These are phyloP conservation scores for Hygrophorus pudorinus DNA, from an alignment of 768 basidiomycete genomes.

Conservation along the genomic window DNA sequence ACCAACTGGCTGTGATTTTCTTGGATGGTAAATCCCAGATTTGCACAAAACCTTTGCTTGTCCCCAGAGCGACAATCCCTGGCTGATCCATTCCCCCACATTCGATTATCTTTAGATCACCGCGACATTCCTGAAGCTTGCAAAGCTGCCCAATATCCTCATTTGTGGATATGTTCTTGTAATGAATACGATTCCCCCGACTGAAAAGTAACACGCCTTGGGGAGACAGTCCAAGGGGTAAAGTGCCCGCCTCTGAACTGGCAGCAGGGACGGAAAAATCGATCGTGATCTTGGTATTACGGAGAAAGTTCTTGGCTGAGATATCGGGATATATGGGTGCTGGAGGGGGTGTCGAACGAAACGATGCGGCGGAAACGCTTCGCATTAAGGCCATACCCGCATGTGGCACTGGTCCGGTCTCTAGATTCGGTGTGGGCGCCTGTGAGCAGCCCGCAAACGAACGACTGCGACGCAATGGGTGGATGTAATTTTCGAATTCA, in stretches of 20 bases:
- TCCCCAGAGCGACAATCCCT: conserved; percentile 48
- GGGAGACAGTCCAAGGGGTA: conserved; percentile 32
- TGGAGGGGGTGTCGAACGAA: conserved; percentile 6
- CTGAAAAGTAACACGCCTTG: conserved; percentile 38
- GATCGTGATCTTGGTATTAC: conserved; percentile 14
- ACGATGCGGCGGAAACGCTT: conserved; percentile 17
- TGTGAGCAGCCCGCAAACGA: conserved; percentile 15
- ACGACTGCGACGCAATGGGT: neutral
- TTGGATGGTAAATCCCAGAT: conserved; percentile 61
- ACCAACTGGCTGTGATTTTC: conserved; percentile 41
- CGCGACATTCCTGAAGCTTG: conserved; percentile 36
- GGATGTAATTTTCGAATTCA: neutral
- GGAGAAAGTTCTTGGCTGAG: conserved; percentile 18
- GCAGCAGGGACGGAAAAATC: conserved; percentile 20
- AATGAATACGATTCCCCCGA: conserved; percentile 45
- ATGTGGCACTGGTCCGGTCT: neutral
- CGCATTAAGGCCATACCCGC: conserved; percentile 14
- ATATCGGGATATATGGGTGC: conserved; percentile 10
- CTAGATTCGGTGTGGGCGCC: conserved; percentile 4
- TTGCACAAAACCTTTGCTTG: conserved; percentile 54
- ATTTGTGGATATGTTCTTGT: conserved; percentile 31
- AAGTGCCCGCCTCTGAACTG: conserved; percentile 3
- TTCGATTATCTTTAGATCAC: conserved; percentile 33
- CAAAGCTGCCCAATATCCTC: conserved; percentile 42
- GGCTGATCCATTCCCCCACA: conserved; percentile 25